phyloP scores from a whole-genome alignment of 164 flowering plant species.

The Liquidambar formosana region DNA sequence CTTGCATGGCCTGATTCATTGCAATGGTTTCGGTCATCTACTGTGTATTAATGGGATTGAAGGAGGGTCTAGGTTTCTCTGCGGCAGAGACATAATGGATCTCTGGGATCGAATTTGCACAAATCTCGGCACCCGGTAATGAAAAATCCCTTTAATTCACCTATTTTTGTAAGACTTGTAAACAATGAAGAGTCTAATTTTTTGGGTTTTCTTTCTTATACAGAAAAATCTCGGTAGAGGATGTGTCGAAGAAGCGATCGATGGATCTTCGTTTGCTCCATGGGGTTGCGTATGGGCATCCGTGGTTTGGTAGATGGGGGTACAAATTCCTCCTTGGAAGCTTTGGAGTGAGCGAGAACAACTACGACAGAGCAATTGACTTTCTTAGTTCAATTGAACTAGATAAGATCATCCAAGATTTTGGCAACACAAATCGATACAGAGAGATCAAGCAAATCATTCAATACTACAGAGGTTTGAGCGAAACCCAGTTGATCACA shows the following conservation, averaged over 20 bases:
- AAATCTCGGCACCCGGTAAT: slow-evolving; percentile 58
- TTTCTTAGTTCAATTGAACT: slow-evolving; percentile 55
- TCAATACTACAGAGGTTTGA: slow-evolving; percentile 44
- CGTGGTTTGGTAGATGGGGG: slow-evolving; percentile 96
- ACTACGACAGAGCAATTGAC: slow-evolving; percentile 56
- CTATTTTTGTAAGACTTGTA: background rate
- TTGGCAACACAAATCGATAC: slow-evolving; percentile 10
- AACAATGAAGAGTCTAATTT: background rate
- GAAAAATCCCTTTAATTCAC: background rate
- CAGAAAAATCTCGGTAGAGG: slow-evolving; percentile 73
- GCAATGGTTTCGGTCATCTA: slow-evolving; percentile 84
- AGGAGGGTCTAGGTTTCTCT: slow-evolving; percentile 65
- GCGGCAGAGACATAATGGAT: slow-evolving; percentile 81
- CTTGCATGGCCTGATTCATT: slow-evolving; percentile 77
- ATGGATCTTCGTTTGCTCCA: slow-evolving; percentile 82
- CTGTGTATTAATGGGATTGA: slow-evolving; percentile 78
- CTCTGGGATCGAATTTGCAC: slow-evolving; percentile 87
- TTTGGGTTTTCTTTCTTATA: slow-evolving; percentile 4
- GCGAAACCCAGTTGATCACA: slow-evolving; percentile 53
- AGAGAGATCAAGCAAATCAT: slow-evolving; percentile 45
- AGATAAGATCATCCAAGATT: slow-evolving; percentile 41
- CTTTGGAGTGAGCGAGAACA: slow-evolving; percentile 58
- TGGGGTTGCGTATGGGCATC: slow-evolving; percentile 73
- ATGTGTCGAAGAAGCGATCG: slow-evolving; percentile 55
- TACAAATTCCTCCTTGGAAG: slow-evolving; percentile 72